phyloP scores from a whole-genome alignment of 805 yeast genomes.

The Starmerella stellata region DNA sequence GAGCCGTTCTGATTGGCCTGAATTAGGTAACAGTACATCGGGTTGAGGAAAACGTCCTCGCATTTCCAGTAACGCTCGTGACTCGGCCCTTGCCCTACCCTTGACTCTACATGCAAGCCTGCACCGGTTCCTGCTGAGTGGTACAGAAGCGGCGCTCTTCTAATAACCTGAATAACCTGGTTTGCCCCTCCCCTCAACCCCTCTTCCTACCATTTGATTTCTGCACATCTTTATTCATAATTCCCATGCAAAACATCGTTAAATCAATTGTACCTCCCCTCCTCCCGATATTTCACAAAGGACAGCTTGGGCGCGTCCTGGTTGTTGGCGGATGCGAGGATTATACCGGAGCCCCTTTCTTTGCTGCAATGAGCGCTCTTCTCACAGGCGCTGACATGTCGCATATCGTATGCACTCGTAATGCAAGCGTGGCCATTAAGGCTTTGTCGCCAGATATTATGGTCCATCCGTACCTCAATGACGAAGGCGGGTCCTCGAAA shows the following conservation, averaged over 20 bases:
- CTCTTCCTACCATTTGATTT: no score
- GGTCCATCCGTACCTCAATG: slow-evolving; percentile 76
- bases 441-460: slow-evolving; percentile 79
- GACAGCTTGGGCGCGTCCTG: slow-evolving; percentile 75
- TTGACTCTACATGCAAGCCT: no score
- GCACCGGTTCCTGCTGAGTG: no score
- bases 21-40: no score
- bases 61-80: no score
- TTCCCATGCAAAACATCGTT: slow-evolving; percentile 18
- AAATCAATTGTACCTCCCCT: slow-evolving; percentile 46
- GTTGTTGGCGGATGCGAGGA: slow-evolving; percentile 91
- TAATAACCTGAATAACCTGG: no score
- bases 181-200: no score
- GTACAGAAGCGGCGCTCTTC: no score
- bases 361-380: slow-evolving; percentile 72
- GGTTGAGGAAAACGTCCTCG: no score
- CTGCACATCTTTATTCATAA: not conserved
- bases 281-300: slow-evolving; percentile 46
- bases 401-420: slow-evolving; percentile 69
- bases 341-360: slow-evolving; percentile 93
- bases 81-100: no score
- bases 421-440: slow-evolving; percentile 68
- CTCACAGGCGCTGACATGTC: slow-evolving; percentile 74
- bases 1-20: no score
- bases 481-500: slow-evolving; percentile 26